Percentiles rank a stretch among this genome's conserved stretches.
Conservation (phyloP, 78 protist species). For the Tieghemostelium lacteum region DNA sequence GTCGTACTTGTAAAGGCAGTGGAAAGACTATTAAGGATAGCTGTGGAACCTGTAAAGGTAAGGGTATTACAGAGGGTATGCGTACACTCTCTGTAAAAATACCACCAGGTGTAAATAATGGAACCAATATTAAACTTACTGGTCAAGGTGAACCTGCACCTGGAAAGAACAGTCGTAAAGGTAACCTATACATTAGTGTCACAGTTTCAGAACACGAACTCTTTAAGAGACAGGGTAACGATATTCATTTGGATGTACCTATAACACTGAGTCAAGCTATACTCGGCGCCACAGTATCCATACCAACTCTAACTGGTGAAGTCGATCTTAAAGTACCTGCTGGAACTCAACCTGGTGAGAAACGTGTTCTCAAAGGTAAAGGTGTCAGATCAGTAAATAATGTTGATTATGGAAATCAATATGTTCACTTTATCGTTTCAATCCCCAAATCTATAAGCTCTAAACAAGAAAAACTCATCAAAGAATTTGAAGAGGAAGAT, state of each 20-base stretch:
- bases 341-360: constrained; percentile 89
- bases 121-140: constrained; percentile 56
- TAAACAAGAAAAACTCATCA: constrained; percentile 61
- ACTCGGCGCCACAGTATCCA: constrained; percentile 75
- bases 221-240: constrained; percentile 83
- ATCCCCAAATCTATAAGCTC: constrained; percentile 80
- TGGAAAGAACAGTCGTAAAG: constrained; percentile 40
- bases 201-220: constrained; percentile 69
- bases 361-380: constrained; percentile 75
- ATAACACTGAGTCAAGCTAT: constrained; percentile 85
- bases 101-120: constrained; percentile 85
- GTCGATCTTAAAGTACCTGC: constrained; percentile 77
- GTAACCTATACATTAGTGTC: constrained; percentile 78
- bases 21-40: constrained; percentile 75
- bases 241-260: constrained; percentile 86
- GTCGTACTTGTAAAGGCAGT: constrained; percentile 81
- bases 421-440: constrained; percentile 84
- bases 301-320: constrained; percentile 87
- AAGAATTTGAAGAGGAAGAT: constrained; percentile 75
- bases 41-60: constrained; percentile 68
- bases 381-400: constrained; percentile 65
- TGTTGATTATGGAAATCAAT: constrained; percentile 66
- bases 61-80: constrained; percentile 48
- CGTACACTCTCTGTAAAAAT: constrained; percentile 43
- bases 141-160: constrained; percentile 87